Evolutionary conservation across 768 basidiomycete genomes (phyloP).

Genomic region (Cystobasidiopsis lactophilus): DNA sequence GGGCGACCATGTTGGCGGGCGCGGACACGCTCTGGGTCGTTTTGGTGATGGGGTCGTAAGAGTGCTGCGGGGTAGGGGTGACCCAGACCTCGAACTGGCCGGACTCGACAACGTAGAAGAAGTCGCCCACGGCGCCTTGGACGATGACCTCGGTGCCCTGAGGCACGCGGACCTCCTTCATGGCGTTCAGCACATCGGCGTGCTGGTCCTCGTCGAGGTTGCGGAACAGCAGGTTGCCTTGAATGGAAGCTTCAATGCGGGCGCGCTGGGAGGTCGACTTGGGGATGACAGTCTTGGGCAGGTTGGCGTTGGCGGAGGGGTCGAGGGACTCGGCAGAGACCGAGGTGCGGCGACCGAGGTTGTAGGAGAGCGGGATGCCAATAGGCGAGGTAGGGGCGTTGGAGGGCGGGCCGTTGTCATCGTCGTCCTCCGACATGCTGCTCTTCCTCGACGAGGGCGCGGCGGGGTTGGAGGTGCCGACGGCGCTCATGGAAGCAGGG

Average conservation of each 20-base stretch:
- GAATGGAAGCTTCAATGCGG: slow-evolving; percentile 68
- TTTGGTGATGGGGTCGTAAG: slow-evolving; percentile 17
- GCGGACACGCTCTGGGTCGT: slow-evolving; percentile 2
- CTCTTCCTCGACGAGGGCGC: background rate
- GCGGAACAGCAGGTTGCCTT: slow-evolving; percentile 78
- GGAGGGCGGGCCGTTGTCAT: background rate
- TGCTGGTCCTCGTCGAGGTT: slow-evolving; percentile 94
- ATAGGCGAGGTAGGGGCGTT: background rate
- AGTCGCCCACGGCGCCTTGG: slow-evolving; percentile 91
- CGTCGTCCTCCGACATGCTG: background rate
- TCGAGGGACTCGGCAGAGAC: slow-evolving; percentile 90
- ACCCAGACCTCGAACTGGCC: slow-evolving; percentile 63
- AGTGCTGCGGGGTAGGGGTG: slow-evolving; percentile 17
- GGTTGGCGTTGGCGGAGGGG: slow-evolving; percentile 41
- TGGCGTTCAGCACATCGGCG: slow-evolving; percentile 74
- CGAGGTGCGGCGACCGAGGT: slow-evolving; percentile 75
- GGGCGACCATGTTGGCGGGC: slow-evolving; percentile 35
- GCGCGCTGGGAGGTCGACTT: slow-evolving; percentile 67
- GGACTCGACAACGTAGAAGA: slow-evolving; percentile 87
- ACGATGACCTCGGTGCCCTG: slow-evolving; percentile 75
- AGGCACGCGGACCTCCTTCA: slow-evolving; percentile 59
- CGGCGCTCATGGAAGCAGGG: background rate
- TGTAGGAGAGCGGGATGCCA: slow-evolving; percentile 42
- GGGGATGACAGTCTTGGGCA: slow-evolving; percentile 33
- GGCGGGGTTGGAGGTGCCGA: background rate